phyloP scores from a whole-genome alignment of 805 yeast genomes.

The Groenewaldozyma salmanticensis region DNA sequence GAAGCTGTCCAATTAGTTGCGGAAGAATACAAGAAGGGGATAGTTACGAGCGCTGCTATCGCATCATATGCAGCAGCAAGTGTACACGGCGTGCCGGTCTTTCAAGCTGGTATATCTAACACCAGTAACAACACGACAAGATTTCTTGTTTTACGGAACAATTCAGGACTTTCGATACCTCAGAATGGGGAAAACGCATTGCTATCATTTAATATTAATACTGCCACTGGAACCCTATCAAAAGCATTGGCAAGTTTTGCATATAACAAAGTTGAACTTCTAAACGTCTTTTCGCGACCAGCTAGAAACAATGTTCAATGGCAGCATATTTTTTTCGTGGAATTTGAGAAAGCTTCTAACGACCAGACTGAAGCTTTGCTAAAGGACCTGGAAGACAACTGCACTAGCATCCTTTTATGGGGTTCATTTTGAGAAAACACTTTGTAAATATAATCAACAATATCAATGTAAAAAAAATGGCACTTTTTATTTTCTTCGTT shows the following conservation, averaged over 20 bases:
- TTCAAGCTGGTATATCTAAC: conserved; percentile 57
- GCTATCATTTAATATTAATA: conserved; percentile 51
- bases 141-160: conserved; percentile 53
- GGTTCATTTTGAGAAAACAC: conserved; percentile 43
- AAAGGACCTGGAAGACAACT: conserved; percentile 33
- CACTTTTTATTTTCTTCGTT: neutral
- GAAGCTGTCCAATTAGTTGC: conserved; percentile 64
- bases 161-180: neutral
- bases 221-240: conserved; percentile 64
- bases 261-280: conserved; percentile 48
- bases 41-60: conserved; percentile 48
- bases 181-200: conserved; percentile 33
- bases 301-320: conserved; percentile 43
- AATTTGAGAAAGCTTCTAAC: conserved; percentile 38
- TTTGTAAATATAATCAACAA: neutral
- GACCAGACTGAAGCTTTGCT: conserved; percentile 26
- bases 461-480: conserved; percentile 3
- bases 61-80: conserved; percentile 61
- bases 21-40: conserved; percentile 11
- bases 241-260: conserved; percentile 52
- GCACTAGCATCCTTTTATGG: conserved; percentile 44
- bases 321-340: conserved; percentile 79
- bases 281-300: conserved; percentile 72
- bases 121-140: conserved; percentile 71
- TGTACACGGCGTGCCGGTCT: conserved; percentile 47